These are phyloP conservation scores for Sporisorium iseilematis-ciliati DNA, from an alignment of 1,284 basidiomycete species.

Conservation along the genomic window DNA sequence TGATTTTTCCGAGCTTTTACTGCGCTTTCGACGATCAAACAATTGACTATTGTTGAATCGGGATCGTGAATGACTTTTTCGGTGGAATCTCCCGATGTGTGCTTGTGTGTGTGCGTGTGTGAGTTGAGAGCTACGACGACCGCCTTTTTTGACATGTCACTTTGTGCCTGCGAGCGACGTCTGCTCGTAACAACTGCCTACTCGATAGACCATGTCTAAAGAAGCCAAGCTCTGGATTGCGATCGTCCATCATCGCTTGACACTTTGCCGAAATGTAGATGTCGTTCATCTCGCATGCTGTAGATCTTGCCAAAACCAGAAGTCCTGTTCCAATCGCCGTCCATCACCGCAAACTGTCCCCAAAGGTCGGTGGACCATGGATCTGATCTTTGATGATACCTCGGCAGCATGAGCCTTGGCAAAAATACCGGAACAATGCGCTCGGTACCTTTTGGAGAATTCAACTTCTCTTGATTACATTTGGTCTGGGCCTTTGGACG, in stretches of 20 bases:
- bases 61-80: neutral
- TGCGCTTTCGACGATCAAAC: conserved; percentile 6
- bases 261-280: neutral
- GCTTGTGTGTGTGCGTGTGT: neutral
- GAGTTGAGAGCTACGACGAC: too few species aligned
- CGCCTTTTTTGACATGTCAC: conserved; percentile 34
- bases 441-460: neutral
- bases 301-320: conserved; percentile 31
- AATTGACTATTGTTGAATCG: neutral
- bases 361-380: neutral
- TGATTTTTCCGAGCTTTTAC: neutral
- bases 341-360: neutral
- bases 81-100: conserved; percentile 1
- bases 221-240: neutral
- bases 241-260: neutral
- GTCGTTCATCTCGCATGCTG: neutral
- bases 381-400: neutral
- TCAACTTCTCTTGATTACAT: neutral
- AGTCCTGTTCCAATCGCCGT: conserved; percentile 7
- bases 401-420: neutral
- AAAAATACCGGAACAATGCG: neutral
- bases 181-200: neutral
- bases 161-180: conserved; percentile 1
- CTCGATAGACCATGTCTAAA: neutral
- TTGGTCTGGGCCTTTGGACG: neutral